A percentile compares a stretch with the other conserved stretches of the same genome.
Evolutionary conservation across 1,284 basidiomycete species (phyloP).

Genomic region (Porodaedalea pini): DNA sequence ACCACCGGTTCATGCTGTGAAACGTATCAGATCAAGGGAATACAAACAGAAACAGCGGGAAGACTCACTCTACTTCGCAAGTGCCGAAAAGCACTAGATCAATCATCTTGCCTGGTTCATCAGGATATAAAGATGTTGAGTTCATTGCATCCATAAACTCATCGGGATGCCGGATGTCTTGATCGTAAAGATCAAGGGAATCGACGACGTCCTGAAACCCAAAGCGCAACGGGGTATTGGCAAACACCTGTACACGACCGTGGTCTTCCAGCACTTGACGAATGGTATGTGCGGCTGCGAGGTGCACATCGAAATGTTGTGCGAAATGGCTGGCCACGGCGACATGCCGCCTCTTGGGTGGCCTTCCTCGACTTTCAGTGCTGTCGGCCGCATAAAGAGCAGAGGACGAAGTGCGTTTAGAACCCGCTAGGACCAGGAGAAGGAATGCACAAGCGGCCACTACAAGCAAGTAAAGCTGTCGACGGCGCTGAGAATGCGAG

Average conservation of each 20-base stretch:
- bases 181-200: conserved; percentile 6
- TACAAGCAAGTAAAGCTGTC: neutral
- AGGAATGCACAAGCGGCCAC: neutral
- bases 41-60: neutral
- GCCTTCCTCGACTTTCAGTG: neutral
- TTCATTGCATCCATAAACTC: conserved; percentile 7
- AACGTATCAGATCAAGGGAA: conserved; percentile 2
- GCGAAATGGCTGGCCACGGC: conserved; percentile 10
- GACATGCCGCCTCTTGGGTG: conserved; percentile 5
- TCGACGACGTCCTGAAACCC: conserved; percentile 13
- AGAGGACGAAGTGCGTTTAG: neutral
- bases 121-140: neutral
- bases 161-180: conserved; percentile 6
- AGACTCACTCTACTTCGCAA: conserved; percentile 35
- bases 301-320: conserved; percentile 15
- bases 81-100: conserved; percentile 37
- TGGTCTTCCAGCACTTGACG: conserved; percentile 8
- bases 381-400: neutral
- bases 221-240: conserved; percentile 5
- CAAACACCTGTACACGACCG: conserved; percentile 12
- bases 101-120: conserved; percentile 25
- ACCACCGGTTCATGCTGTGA: conserved; percentile 28
- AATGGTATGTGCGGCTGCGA: conserved; percentile 9
- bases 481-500: neutral
- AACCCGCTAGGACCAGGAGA: neutral